phyloP scores from a whole-genome alignment of 1,284 basidiomycete species.

The Cystobasidiaceae sp. region DNA sequence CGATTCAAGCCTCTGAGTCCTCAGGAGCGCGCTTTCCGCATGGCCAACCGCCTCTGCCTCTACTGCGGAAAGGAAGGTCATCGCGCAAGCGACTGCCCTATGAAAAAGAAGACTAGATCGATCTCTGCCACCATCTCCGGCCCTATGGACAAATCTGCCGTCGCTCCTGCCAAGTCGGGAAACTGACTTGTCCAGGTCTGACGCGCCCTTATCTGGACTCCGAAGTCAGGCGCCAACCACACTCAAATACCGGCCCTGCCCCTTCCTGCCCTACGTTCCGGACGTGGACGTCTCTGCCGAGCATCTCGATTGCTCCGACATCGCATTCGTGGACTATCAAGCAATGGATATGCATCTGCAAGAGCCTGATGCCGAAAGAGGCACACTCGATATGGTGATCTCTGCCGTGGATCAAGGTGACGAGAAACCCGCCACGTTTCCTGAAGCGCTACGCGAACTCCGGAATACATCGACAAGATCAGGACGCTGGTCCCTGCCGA shows the following conservation, averaged over 20 bases:
- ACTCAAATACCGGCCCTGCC: too few relatives aligned
- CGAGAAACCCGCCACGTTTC: neutral
- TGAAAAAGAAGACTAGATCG: neutral
- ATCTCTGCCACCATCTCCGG: neutral
- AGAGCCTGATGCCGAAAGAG: too few relatives aligned
- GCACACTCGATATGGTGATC: too few relatives aligned
- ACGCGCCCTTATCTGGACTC: neutral
- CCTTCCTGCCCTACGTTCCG: too few relatives aligned
- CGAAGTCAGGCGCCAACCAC: neutral
- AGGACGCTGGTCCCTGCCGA: constrained; percentile 6
- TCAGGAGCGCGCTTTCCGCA: constrained; percentile 21
- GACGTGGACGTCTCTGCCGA: too few relatives aligned
- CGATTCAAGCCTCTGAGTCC: constrained; percentile 21
- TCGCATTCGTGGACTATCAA: too few relatives aligned
- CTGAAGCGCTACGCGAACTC: neutral
- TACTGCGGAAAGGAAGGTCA: constrained; percentile 28
- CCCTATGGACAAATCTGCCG: too few relatives aligned
- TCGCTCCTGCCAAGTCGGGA: neutral
- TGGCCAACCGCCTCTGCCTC: constrained; percentile 33
- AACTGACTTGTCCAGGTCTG: neutral
- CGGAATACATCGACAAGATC: neutral
- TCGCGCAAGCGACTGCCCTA: neutral
- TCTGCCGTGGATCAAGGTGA: too few relatives aligned
- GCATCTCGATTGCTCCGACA: too few relatives aligned
- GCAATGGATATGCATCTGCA: too few relatives aligned